These are phyloP conservation scores for Corymbia calophylla DNA, from an alignment of 441 rosid species.

Conservation along the genomic window DNA sequence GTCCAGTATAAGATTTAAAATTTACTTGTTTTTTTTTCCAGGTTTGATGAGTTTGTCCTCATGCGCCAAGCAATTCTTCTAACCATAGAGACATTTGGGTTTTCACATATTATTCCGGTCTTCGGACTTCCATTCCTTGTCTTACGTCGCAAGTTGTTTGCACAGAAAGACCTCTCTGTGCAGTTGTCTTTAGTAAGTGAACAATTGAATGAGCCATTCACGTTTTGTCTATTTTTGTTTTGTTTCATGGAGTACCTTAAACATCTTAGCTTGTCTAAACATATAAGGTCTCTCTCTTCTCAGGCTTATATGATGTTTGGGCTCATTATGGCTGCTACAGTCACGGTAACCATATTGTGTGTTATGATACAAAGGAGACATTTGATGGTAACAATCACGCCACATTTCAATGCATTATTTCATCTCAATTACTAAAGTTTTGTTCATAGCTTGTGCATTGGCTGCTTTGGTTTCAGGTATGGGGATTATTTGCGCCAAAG, in stretches of 20 bases:
- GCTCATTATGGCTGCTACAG: slow-evolving; percentile 46
- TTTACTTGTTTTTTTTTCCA: slow-evolving; percentile 24
- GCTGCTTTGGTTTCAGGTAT: slow-evolving; percentile 48
- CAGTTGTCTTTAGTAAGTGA: slow-evolving; percentile 50
- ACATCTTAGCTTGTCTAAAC: not conserved
- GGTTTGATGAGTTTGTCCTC: slow-evolving; percentile 91
- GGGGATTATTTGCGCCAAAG: slow-evolving; percentile 97
- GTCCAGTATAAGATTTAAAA: not conserved
- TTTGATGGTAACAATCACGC: slow-evolving; percentile 55
- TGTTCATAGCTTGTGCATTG: not conserved
- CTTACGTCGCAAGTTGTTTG: slow-evolving; percentile 9
- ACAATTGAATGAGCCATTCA: not conserved
- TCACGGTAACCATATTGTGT: slow-evolving; percentile 58
- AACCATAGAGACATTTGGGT: slow-evolving; percentile 82
- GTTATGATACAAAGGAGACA: slow-evolving; percentile 86
- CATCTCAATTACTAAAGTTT: not conserved
- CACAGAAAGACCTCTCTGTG: slow-evolving; percentile 15
- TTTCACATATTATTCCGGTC: slow-evolving; percentile 74
- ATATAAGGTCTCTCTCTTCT: not conserved
- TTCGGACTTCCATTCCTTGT: slow-evolving; percentile 77
- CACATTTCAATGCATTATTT: not conserved
- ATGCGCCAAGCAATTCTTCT: slow-evolving; percentile 88
- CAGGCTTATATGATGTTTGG: slow-evolving; percentile 80
- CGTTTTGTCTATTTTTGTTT: not conserved
- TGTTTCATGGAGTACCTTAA: not conserved